Evolutionary conservation across 129 eudicot species (phyloP).

Genomic region (Artemisia annua): DNA sequence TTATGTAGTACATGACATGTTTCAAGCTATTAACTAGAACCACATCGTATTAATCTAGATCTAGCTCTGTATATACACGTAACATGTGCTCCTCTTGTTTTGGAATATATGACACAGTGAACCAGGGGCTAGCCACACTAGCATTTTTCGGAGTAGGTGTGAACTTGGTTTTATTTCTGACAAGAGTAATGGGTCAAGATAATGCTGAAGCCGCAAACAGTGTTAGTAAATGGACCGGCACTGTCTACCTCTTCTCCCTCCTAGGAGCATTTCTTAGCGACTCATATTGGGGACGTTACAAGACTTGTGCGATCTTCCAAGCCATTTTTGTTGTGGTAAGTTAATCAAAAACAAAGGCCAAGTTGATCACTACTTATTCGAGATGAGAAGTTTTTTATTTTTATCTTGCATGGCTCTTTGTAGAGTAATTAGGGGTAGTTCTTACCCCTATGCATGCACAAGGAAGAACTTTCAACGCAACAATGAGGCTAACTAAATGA

Average conservation of each 20-base stretch:
- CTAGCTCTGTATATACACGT: not conserved
- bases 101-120: conserved; percentile 45
- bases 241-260: conserved; percentile 84
- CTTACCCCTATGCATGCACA: no score
- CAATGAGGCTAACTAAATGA: no score
- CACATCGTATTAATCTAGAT: not conserved
- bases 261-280: conserved; percentile 89
- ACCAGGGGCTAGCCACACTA: conserved; percentile 87
- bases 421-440: no score
- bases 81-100: conserved; percentile 10
- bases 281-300: conserved; percentile 87
- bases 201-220: conserved; percentile 82
- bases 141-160: conserved; percentile 91
- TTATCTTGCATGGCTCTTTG: not conserved
- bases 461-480: no score
- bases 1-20: conserved; percentile 18
- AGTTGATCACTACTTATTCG: no score
- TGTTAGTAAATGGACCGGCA: conserved; percentile 94
- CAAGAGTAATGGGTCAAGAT: conserved; percentile 82
- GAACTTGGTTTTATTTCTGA: conserved; percentile 74
- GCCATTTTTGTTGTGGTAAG: conserved; percentile 82
- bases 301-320: conserved; percentile 81
- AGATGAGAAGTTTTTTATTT: no score
- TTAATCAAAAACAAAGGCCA: not conserved
- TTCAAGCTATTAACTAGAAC: conserved; percentile 2